phyloP scores from a whole-genome alignment of 2,329 filamentous ascomycete species.

The Claviceps quebecensis region DNA sequence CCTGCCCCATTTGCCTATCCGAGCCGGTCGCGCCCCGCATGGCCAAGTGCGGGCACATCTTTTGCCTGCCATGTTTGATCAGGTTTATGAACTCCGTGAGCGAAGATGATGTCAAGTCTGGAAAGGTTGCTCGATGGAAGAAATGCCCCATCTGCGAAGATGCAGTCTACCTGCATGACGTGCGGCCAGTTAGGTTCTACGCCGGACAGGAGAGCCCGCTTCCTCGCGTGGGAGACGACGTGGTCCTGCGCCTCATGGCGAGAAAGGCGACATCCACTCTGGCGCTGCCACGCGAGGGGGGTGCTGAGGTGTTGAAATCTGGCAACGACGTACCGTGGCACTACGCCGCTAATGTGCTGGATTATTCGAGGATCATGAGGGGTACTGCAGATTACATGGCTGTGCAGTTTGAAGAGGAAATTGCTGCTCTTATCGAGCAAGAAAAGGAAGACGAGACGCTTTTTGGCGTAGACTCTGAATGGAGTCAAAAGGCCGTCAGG shows the following conservation, averaged over 20 bases:
- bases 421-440: slow-evolving; percentile 58
- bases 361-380: slow-evolving; percentile 93
- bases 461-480: slow-evolving; percentile 85
- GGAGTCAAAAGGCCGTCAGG: slow-evolving; percentile 72
- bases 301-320: slow-evolving; percentile 51
- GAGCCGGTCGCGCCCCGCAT: slow-evolving; percentile 88
- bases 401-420: slow-evolving; percentile 66
- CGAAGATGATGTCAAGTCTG: slow-evolving; percentile 51
- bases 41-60: slow-evolving; percentile 95
- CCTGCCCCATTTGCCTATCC: slow-evolving; percentile 89
- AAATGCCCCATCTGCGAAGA: slow-evolving; percentile 97
- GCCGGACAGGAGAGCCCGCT: slow-evolving; percentile 71
- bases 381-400: slow-evolving; percentile 80
- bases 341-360: slow-evolving; percentile 81
- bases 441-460: slow-evolving; percentile 81
- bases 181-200: slow-evolving; percentile 81
- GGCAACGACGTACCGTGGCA: slow-evolving; percentile 85
- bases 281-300: slow-evolving; percentile 71
- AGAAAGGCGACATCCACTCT: slow-evolving; percentile 69
- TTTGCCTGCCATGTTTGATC: slow-evolving; percentile 84
- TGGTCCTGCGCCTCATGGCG: slow-evolving; percentile 76
- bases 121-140: slow-evolving; percentile 69
- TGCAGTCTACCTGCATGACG: slow-evolving; percentile 80
- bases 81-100: slow-evolving; percentile 84
- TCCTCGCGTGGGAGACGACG: slow-evolving; percentile 73